Evolutionary conservation across 768 basidiomycete genomes (phyloP).

Genomic region (Trametes meyenii): DNA sequence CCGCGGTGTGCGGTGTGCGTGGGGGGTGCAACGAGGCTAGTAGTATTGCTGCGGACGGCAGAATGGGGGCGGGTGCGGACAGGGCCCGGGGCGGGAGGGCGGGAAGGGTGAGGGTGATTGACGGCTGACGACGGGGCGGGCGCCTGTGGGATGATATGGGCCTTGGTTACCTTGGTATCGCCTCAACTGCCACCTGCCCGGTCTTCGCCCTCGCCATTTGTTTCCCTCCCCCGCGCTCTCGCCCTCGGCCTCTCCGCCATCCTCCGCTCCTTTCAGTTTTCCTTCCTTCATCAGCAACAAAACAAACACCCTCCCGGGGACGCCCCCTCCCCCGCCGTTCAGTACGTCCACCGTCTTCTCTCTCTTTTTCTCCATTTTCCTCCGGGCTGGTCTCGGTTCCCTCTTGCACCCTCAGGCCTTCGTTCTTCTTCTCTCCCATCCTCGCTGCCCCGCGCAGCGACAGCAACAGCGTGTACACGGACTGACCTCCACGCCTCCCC

Average conservation of each 20-base stretch:
- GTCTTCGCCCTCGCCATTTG: not conserved
- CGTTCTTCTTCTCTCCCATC: not conserved
- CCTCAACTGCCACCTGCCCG: not conserved
- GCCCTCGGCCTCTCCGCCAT: constrained; percentile 11
- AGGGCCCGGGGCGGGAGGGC: not conserved
- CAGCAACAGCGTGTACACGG: not conserved
- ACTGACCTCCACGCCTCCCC: constrained; percentile 10
- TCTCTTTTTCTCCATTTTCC: not conserved
- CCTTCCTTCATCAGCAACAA: constrained; percentile 19
- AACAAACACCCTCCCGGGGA: constrained; percentile 8
- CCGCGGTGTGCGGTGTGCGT: too few species aligned
- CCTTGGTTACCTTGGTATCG: constrained; percentile 22
- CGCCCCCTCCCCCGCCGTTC: constrained; percentile 14
- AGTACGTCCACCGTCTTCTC: constrained; percentile 23
- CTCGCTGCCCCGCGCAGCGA: not conserved
- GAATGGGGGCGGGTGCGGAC: not conserved
- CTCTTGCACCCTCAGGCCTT: not conserved
- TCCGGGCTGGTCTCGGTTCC: constrained; percentile 26
- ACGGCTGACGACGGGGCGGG: constrained; percentile 16
- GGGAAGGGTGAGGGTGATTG: not conserved
- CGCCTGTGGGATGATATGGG: constrained; percentile 16
- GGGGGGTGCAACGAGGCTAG: too few species aligned
- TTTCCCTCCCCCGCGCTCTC: not conserved
- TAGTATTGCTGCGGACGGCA: not conserved
- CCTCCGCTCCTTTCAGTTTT: constrained; percentile 22